Conservation (phyloP, 2,329 filamentous ascomycete species). For the Nectriaceae sp. region DNA sequence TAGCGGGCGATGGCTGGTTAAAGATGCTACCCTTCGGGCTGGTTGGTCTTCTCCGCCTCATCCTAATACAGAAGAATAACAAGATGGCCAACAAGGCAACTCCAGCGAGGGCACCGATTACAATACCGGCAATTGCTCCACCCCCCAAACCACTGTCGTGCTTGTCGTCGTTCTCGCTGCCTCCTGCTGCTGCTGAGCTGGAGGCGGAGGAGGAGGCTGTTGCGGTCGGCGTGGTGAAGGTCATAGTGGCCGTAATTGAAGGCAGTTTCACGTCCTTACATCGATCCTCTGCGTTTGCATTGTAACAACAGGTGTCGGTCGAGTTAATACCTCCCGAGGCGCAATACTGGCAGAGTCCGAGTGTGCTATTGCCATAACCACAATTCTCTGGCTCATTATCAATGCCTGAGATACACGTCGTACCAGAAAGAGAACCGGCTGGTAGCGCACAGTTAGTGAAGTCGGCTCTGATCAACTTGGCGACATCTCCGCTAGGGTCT, state of each 20-base stretch:
- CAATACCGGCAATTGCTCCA: conserved; percentile 90
- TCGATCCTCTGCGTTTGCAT: conserved; percentile 69
- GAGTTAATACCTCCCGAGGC: conserved; percentile 80
- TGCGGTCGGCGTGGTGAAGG: conserved; percentile 51
- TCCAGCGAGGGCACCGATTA: conserved; percentile 76
- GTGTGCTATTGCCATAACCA: conserved; percentile 71
- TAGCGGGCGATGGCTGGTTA: conserved; percentile 83
- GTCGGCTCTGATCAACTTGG: conserved; percentile 82
- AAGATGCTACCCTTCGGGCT: conserved; percentile 75
- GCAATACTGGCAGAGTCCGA: conserved; percentile 88
- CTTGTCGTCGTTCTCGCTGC: conserved; percentile 15
- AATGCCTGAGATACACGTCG: conserved; percentile 72
- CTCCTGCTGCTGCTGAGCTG: conserved; percentile 4
- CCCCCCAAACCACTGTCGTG: conserved; percentile 59
- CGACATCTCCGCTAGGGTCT: conserved; percentile 63
- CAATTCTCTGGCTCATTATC: conserved; percentile 86
- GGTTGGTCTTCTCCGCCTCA: conserved; percentile 51
- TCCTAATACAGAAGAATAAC: conserved; percentile 65
- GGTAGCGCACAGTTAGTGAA: conserved; percentile 88
- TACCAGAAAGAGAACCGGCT: conserved; percentile 71
- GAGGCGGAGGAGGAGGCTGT: conserved; percentile 36
- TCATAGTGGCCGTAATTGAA: conserved; percentile 69
- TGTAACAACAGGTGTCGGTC: conserved; percentile 93
- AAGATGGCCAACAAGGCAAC: conserved; percentile 69
- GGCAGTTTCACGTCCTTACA: conserved; percentile 81